phyloP scores from a whole-genome alignment of 73 alveolate genomes.

The Urostyla sp. region DNA sequence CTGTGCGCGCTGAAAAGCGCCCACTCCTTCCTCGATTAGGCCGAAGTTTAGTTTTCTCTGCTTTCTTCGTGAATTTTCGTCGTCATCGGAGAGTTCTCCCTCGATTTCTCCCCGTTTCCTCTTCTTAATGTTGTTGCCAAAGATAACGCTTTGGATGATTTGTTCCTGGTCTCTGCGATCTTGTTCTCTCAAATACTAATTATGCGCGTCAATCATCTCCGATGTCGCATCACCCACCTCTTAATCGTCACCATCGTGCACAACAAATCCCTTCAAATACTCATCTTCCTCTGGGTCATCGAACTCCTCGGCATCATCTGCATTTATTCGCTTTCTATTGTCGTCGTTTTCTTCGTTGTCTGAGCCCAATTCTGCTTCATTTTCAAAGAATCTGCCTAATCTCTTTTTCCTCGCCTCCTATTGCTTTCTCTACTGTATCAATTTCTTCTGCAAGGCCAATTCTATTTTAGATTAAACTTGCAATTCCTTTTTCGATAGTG shows the following conservation, averaged over 20 bases:
- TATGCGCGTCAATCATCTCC: slow-evolving; percentile 4
- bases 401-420: neutral
- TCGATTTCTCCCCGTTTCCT: slow-evolving; percentile 28
- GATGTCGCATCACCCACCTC: slow-evolving; percentile 30
- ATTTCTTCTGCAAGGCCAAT: slow-evolving; percentile 1
- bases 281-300: slow-evolving; percentile 30
- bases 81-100: slow-evolving; percentile 12
- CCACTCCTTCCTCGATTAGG: slow-evolving; percentile 3
- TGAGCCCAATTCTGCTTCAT: slow-evolving; percentile 68
- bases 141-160: slow-evolving; percentile 20
- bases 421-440: neutral
- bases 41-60: neutral
- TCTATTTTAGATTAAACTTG: no score
- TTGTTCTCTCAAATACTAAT: neutral
- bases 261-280: slow-evolving; percentile 55
- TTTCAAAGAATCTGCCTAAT: slow-evolving; percentile 35
- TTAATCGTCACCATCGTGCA: slow-evolving; percentile 22
- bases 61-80: neutral
- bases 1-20: neutral
- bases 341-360: slow-evolving; percentile 69
- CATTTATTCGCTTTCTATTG: slow-evolving; percentile 31
- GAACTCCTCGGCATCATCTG: slow-evolving; percentile 54
- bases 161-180: neutral
- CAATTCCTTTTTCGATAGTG: neutral
- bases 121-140: slow-evolving; percentile 41